phyloP scores from a whole-genome alignment of 2,329 filamentous ascomycete genomes.

The Didymella segeticola region DNA sequence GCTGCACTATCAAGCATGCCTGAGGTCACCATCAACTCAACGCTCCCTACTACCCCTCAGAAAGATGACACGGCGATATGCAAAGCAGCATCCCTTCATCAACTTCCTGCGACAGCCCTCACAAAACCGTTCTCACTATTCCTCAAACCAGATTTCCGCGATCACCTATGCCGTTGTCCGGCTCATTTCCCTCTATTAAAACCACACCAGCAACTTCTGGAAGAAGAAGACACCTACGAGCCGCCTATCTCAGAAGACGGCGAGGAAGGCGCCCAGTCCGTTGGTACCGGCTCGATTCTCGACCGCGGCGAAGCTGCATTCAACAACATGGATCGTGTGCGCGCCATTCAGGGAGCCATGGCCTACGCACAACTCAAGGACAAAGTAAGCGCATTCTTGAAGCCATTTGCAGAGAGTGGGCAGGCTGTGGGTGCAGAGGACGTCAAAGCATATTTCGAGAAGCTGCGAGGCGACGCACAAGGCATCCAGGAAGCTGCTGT shows the following conservation, averaged over 20 bases:
- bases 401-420: slow-evolving; percentile 91
- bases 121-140: slow-evolving; percentile 78
- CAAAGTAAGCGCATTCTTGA: slow-evolving; percentile 91
- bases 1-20: slow-evolving; percentile 45
- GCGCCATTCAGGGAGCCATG: slow-evolving; percentile 94
- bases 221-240: slow-evolving; percentile 94
- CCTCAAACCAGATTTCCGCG: slow-evolving; percentile 78
- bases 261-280: slow-evolving; percentile 62
- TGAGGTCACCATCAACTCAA: slow-evolving; percentile 27
- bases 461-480: slow-evolving; percentile 85
- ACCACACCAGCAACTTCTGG: slow-evolving; percentile 79
- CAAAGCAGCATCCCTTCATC: slow-evolving; percentile 67
- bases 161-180: slow-evolving; percentile 80
- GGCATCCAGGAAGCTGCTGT: slow-evolving; percentile 60
- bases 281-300: slow-evolving; percentile 81
- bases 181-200: slow-evolving; percentile 78
- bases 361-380: slow-evolving; percentile 97
- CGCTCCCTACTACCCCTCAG: slow-evolving; percentile 38
- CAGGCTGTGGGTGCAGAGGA: slow-evolving; percentile 90
- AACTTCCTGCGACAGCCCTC: slow-evolving; percentile 59
- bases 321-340: slow-evolving; percentile 88
- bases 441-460: slow-evolving; percentile 95
- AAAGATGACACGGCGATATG: slow-evolving; percentile 51
- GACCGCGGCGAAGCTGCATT: slow-evolving; percentile 93
- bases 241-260: slow-evolving; percentile 74